Conservation (phyloP, 106 monocot genomes). For the Agapanthus africanus region DNA sequence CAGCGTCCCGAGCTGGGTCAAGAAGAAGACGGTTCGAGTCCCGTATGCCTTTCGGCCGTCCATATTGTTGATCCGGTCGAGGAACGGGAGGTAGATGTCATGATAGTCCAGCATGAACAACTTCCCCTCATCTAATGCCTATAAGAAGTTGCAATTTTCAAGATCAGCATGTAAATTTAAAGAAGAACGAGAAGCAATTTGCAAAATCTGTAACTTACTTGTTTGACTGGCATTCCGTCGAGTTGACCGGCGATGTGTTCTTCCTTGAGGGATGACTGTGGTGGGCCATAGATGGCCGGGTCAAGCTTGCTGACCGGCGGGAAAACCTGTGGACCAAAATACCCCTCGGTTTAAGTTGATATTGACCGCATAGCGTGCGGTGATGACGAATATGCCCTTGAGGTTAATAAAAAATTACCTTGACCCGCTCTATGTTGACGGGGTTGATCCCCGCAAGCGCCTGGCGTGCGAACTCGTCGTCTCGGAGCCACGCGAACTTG, state of each 20-base stretch:
- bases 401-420: conserved; percentile 17
- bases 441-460: conserved; percentile 78
- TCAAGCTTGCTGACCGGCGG: conserved; percentile 68
- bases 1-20: conserved; percentile 44
- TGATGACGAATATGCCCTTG: not conserved
- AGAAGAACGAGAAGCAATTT: not conserved
- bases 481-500: conserved; percentile 79
- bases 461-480: conserved; percentile 85
- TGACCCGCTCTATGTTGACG: conserved; percentile 47
- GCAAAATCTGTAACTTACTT: conserved; percentile 20
- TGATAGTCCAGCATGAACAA: conserved; percentile 75
- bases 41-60: conserved; percentile 70
- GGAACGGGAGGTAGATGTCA: conserved; percentile 66
- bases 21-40: conserved; percentile 68
- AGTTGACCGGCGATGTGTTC: conserved; percentile 53
- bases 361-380: too few species aligned
- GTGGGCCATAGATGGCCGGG: conserved; percentile 59
- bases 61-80: conserved; percentile 56
- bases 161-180: not conserved
- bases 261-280: conserved; percentile 63
- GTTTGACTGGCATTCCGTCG: conserved; percentile 53
- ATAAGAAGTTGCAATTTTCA: not conserved
- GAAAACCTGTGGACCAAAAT: conserved; percentile 37
- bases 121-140: conserved; percentile 71
- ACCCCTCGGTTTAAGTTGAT: too few species aligned